A percentile compares a stretch with the other conserved stretches of the same genome.
These are phyloP conservation scores for Debaryomyces maramus DNA, from an alignment of 805 yeast species.

Conservation along the genomic window DNA sequence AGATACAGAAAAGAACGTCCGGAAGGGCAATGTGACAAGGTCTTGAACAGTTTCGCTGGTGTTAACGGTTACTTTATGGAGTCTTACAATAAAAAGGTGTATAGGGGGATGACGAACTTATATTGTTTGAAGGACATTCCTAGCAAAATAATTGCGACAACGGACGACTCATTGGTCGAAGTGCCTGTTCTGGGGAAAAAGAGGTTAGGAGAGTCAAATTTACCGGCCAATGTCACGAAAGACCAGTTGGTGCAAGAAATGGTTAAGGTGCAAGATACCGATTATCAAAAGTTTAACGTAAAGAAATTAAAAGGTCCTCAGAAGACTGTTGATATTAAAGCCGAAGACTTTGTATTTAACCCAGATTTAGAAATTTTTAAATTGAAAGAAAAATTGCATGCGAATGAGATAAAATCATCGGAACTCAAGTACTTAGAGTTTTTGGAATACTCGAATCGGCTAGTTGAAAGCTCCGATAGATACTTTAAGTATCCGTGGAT, in stretches of 20 bases:
- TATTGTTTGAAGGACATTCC: slow-evolving; percentile 34
- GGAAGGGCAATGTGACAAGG: slow-evolving; percentile 26
- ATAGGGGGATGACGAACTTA: slow-evolving; percentile 34
- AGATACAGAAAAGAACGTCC: slow-evolving; percentile 14
- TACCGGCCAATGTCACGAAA: slow-evolving; percentile 4
- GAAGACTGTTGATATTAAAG: slow-evolving; percentile 16
- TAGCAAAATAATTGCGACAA: slow-evolving; percentile 21
- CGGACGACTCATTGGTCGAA: slow-evolving; percentile 24
- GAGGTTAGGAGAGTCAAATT: slow-evolving; percentile 17
- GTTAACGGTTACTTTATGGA: slow-evolving; percentile 38
- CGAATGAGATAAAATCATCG: slow-evolving; percentile 12
- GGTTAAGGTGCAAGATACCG: slow-evolving; percentile 4
- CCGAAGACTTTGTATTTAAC: slow-evolving; percentile 31
- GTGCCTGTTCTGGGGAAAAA: slow-evolving; percentile 29
- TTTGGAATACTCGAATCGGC: slow-evolving; percentile 24
- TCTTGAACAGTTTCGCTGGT: slow-evolving; percentile 19
- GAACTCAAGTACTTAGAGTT: slow-evolving; percentile 29
- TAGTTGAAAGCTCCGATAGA: slow-evolving; percentile 26
- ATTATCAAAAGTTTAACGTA: slow-evolving; percentile 4
- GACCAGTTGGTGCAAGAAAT: slow-evolving; percentile 8
- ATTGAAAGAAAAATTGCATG: slow-evolving; percentile 18
- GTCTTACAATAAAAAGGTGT: slow-evolving; percentile 30
- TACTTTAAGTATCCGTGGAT: slow-evolving; percentile 44
- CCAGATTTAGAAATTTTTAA: slow-evolving; percentile 27
- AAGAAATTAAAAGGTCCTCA: slow-evolving; percentile 6